Conservation (phyloP, 495 filamentous ascomycete genomes). For the Aspergillus taichungensis region DNA sequence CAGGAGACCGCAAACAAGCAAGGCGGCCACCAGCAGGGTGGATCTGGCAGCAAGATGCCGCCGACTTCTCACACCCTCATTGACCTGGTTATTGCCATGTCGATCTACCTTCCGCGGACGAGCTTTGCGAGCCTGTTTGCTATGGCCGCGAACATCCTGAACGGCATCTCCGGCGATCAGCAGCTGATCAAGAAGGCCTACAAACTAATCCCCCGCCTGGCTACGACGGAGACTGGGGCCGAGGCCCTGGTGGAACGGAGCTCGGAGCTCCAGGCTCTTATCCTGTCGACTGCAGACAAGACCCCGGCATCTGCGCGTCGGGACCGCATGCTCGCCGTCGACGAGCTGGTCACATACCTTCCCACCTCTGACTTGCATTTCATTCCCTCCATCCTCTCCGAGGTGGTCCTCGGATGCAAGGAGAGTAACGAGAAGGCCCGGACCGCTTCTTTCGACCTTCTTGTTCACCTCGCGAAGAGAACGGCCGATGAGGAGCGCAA, state of each 20-base stretch:
- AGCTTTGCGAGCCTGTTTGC: slow-evolving; percentile 74
- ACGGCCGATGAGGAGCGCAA: slow-evolving; percentile 50
- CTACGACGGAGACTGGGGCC: slow-evolving; percentile 64
- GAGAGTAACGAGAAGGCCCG: slow-evolving; percentile 93
- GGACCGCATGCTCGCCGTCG: slow-evolving; percentile 76
- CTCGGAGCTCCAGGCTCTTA: slow-evolving; percentile 64
- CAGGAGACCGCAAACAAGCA: slow-evolving; percentile 53
- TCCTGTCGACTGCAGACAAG: slow-evolving; percentile 69
- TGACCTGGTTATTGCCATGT: slow-evolving; percentile 91
- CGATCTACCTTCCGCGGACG: slow-evolving; percentile 77
- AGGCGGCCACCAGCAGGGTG: slow-evolving; percentile 43
- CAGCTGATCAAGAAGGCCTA: slow-evolving; percentile 99
- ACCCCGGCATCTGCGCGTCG: slow-evolving; percentile 73
- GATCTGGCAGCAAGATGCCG: slow-evolving; percentile 64
- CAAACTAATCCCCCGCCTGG: slow-evolving; percentile 86
- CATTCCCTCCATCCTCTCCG: slow-evolving; percentile 81
- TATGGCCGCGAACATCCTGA: slow-evolving; percentile 72
- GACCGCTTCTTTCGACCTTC: slow-evolving; percentile 78
- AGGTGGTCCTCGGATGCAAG: slow-evolving; percentile 91
- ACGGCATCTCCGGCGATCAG: slow-evolving; percentile 56
- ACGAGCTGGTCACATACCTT: slow-evolving; percentile 66
- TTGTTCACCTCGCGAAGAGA: slow-evolving; percentile 78
- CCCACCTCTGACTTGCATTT: slow-evolving; percentile 75
- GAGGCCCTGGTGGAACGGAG: slow-evolving; percentile 63
- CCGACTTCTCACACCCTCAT: slow-evolving; percentile 93